Base-by-base conservation (phyloP, 345 rosid species). In the Heritiera fomes region DNA sequence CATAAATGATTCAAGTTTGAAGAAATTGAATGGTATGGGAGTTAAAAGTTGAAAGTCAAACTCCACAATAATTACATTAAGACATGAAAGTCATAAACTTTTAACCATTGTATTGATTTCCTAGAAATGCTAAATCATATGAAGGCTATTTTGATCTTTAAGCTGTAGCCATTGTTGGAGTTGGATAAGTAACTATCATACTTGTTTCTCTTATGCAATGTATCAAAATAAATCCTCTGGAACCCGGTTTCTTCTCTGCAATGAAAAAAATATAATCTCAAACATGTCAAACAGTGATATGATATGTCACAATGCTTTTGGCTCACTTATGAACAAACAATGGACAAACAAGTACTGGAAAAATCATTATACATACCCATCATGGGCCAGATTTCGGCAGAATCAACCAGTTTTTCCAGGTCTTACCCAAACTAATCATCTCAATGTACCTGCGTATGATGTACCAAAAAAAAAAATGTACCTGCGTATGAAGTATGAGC, bases 291-390 rank as follows among this genome's bases (percentile, higher is more conserved):
- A 34, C 38, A 34, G 3, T 7, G 75, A 23, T 7, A 30, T 50
- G 75, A 7, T 7, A 15, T 71, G n/a, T 4, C 45, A 71, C 45
- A 60, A 50, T 71, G 43, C 75, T 14, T 52, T 71, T 71, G 75
- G 59, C 23, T 43, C 75, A 50, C 75, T 70, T 49, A 30, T 49
- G 49, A 2, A 28, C 40, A 7, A 28, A 30, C 20, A 71, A 49
- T 0, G 13, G 75, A 71, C 75, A 71, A 52, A 32, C 10, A 10
- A 14, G 75, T 71, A 71, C 60, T 15, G 28, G 45, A 15, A 71
- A 50, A n/a, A 30, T 17, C 14, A 15, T 50, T 32, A 1, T 52
- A 50, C 2, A 32, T 52, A 18, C 15, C 28, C 28, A 23, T 34
- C 46, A 8, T 15, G 75, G 38, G 2, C 40, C 55, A 69, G n/a